Percentiles rank a stretch among this genome's conserved stretches.
Evolutionary conservation across 2,329 filamentous ascomycete genomes (phyloP).

Genomic region (Colletotrichum siamense): DNA sequence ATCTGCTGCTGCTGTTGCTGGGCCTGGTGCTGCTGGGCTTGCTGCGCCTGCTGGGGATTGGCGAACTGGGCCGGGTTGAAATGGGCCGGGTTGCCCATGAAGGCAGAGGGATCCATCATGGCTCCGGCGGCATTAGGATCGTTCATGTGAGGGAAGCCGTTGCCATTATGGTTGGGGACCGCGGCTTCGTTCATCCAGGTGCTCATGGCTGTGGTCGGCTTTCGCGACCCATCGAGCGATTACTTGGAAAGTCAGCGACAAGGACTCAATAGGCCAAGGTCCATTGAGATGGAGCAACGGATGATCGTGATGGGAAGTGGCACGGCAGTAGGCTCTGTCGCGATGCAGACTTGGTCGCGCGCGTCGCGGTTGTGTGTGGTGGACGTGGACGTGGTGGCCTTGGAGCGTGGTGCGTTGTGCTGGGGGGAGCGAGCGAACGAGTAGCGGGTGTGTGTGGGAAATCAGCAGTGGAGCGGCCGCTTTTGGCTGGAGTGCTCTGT

Average conservation of each 20-base stretch:
- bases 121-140: slow-evolving; percentile 60
- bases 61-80: slow-evolving; percentile 64
- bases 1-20: slow-evolving; percentile 48
- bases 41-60: slow-evolving; percentile 49
- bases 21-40: slow-evolving; percentile 25
- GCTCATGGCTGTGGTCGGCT: slow-evolving; percentile 65
- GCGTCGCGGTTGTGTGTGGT: slow-evolving; percentile 25
- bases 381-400: slow-evolving; percentile 40
- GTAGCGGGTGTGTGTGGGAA: slow-evolving; percentile 10
- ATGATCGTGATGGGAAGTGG: slow-evolving; percentile 36
- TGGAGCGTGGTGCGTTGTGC: not conserved
- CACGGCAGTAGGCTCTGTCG: slow-evolving; percentile 40
- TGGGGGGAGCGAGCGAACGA: slow-evolving; percentile 14
- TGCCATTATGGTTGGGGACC: slow-evolving; percentile 73
- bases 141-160: slow-evolving; percentile 69
- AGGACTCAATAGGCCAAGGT: slow-evolving; percentile 42
- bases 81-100: slow-evolving; percentile 65
- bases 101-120: slow-evolving; percentile 72
- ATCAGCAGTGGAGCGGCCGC: slow-evolving; percentile 20
- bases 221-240: slow-evolving; percentile 52
- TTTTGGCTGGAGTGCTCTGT: not conserved
- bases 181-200: slow-evolving; percentile 76
- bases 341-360: slow-evolving; percentile 19
- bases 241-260: slow-evolving; percentile 52
- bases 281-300: slow-evolving; percentile 45